Base-by-base conservation (phyloP, 352 stramenopile genomes). In the Globisporangium barbulae region DNA sequence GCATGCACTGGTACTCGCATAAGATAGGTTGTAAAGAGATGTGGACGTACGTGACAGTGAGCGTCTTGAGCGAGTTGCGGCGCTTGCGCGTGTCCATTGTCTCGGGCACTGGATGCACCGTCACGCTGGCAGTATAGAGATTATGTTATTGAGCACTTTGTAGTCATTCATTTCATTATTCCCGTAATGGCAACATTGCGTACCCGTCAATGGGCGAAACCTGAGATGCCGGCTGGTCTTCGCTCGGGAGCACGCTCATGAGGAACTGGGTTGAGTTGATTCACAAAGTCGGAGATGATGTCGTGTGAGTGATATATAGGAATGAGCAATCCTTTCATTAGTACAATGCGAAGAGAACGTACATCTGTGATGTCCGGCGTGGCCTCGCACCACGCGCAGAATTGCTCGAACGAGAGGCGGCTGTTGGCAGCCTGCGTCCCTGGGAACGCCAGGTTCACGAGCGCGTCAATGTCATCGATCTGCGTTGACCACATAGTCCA, bases 401-500 rank as follows among this genome's bases (percentile, higher is more conserved):
- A 97, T 55, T 96, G 77, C 9, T 97, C 85, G 63, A 95, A 97
- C 31, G 66, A 94, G 21, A 98, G 83, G 2, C 81, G 79, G 39
- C 71, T 84, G 22, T 74, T 85, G 3, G 80, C 19, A 9, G 70
- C 63, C 5, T 72, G 70, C 2, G 70, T 49, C 5, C 68, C 44
- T 25, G 79, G 76, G 66, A 96, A 93, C 7, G 84, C 88, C 19
- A 89, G 62, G 37, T 97, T 79, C 21, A 97, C 93, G 35, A 98
- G 65, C 52, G 85, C 76, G 33, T 97, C 85, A 15, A 96, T 75
- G 19, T 90, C 70, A 39, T 93, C 73, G 55, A 82, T 85, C 69
- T 88, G n/a, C 30, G 12, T 44, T 5, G 39, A 41, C 15, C 9
- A 41, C 1, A 15, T 41, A 57, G 30, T 10, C 30, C 17, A 41